Evolutionary conservation across 768 basidiomycete genomes (phyloP), one percentile per base, ranked within the genome.

Genomic region (Mycena indigotica): DNA sequence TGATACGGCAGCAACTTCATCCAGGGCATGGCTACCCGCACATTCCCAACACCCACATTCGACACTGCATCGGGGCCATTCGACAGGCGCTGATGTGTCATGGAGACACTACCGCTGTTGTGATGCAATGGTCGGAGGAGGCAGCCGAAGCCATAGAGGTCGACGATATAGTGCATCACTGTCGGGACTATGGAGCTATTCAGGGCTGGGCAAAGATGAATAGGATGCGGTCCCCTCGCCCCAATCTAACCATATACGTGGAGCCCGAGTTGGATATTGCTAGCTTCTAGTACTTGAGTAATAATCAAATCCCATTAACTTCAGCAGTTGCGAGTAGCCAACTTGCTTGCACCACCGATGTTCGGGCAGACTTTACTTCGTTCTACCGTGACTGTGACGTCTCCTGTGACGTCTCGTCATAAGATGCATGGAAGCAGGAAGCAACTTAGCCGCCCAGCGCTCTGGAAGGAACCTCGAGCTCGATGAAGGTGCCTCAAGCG

Each of bases 1-100:
- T 61, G 39, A 52, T 68, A 3, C 65, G 66, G 23, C 63, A 67
- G 52, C 57, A 63, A 6, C 52, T 68, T 3, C 52, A 63, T 35
- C 64, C 61, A 17, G 67, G 61, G 19, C 58, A 66, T 55, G 64
- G 69, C 50, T 40, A 53, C 62, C 65, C 58, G 28, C 53, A 38
- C 35, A 10, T 61, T 45, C 54, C 56, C 45, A 21, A 28, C 30
- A 40, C 30, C 16, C 62, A 64, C 30, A 29, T 58, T 30, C 38
- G 38, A 24, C 59, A 64, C 29, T 61, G 56, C 49, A 49, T 61
- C n/a, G 60, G 54, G 50, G 41, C 55, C 56, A 52, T 50, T 50
- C 49, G 52, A 19, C 52, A 53, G 48, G 55, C 49, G 28, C 40
- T 65, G 13, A 58, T 58, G 56, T 64, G 63, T 28, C 25, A 41